Percentiles rank a stretch among this genome's conserved stretches.
These are phyloP conservation scores for Coniella vitis DNA, from an alignment of 2,329 filamentous ascomycete genomes.

Conservation along the genomic window DNA sequence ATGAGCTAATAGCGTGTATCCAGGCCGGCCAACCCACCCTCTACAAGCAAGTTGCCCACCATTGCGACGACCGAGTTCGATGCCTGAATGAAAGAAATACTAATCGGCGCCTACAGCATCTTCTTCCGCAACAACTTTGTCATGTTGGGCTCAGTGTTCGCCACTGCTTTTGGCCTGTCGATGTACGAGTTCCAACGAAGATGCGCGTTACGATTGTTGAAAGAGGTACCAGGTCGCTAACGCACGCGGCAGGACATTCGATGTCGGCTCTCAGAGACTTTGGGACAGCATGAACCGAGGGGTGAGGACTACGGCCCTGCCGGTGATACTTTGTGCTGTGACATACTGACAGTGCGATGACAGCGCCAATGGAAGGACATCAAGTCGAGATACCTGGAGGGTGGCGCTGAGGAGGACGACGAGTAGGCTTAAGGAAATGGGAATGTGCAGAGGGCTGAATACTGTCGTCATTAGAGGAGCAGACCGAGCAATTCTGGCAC, in stretches of 20 bases:
- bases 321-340: slow-evolving; percentile 54
- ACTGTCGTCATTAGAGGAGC: background rate
- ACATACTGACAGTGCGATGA: slow-evolving; percentile 1
- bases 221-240: slow-evolving; percentile 1
- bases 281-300: slow-evolving; percentile 91
- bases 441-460: background rate
- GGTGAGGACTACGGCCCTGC: slow-evolving; percentile 1
- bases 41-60: slow-evolving; percentile 19
- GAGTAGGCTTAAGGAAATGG: background rate
- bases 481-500: background rate
- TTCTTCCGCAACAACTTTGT: slow-evolving; percentile 81
- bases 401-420: slow-evolving; percentile 58
- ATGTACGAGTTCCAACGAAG: slow-evolving; percentile 56
- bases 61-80: background rate
- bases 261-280: slow-evolving; percentile 71
- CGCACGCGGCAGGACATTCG: slow-evolving; percentile 61
- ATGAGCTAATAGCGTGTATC: slow-evolving; percentile 27
- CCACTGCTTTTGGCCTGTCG: slow-evolving; percentile 82
- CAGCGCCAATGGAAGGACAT: slow-evolving; percentile 99
- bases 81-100: background rate
- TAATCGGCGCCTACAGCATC: slow-evolving; percentile 46
- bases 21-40: slow-evolving; percentile 29
- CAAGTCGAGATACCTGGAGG: slow-evolving; percentile 77
- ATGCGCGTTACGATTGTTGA: slow-evolving; percentile 6
- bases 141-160: slow-evolving; percentile 84